Evolutionary conservation across 768 basidiomycete genomes (phyloP).

Genomic region (Lactarius vividus): DNA sequence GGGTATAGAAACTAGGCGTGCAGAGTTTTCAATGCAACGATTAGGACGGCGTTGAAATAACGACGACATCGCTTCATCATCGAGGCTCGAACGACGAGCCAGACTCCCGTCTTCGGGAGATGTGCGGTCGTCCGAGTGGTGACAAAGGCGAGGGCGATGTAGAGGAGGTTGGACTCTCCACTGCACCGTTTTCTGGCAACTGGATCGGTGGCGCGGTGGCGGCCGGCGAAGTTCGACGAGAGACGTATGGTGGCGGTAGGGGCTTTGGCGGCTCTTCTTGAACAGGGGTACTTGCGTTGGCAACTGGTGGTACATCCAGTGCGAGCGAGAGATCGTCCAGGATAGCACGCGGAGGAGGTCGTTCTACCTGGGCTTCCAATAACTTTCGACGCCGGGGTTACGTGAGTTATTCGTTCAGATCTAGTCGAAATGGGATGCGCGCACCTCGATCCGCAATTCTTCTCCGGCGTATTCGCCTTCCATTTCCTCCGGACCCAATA

Average conservation of each 20-base stretch:
- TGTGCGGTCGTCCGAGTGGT: slow-evolving; percentile 13
- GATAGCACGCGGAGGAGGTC: slow-evolving; percentile 73
- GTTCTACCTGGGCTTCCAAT: slow-evolving; percentile 81
- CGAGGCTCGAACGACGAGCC: slow-evolving; percentile 14
- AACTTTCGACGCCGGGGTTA: slow-evolving; percentile 45
- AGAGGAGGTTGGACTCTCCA: slow-evolving; percentile 8
- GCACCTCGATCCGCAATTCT: slow-evolving; percentile 76
- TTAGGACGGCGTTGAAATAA: background rate
- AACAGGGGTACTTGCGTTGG: slow-evolving; percentile 19
- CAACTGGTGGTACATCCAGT: slow-evolving; percentile 21
- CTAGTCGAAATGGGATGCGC: slow-evolving; percentile 27
- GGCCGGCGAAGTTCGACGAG: slow-evolving; percentile 53
- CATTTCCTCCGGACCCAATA: slow-evolving; percentile 83
- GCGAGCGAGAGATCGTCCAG: slow-evolving; percentile 47
- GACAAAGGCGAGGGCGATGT: slow-evolving; percentile 7
- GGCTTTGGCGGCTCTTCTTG: slow-evolving; percentile 40
- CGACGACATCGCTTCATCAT: slow-evolving; percentile 9
- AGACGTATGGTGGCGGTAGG: slow-evolving; percentile 56
- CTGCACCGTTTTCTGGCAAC: background rate
- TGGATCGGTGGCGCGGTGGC: slow-evolving; percentile 11
- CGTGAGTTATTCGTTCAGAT: background rate
- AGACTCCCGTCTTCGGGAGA: slow-evolving; percentile 16
- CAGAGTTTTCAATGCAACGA: background rate
- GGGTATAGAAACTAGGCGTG: slow-evolving; percentile 9
- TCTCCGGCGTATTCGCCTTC: slow-evolving; percentile 89